Evolutionary conservation across 768 basidiomycete genomes (phyloP).

Genomic region (Candolleomyces eurysporus): DNA sequence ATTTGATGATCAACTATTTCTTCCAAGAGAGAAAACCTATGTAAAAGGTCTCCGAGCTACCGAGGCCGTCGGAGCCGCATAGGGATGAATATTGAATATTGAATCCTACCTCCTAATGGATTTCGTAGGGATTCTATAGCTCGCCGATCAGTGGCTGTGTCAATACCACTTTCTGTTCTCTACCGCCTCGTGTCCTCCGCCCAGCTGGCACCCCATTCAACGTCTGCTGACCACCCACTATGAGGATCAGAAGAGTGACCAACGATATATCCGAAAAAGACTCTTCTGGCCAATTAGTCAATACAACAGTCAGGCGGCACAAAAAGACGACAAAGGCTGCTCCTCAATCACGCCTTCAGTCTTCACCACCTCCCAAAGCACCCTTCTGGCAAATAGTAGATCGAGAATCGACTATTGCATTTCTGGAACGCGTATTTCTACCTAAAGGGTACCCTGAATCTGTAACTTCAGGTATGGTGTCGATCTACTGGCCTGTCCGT

Average conservation of each 20-base stretch:
- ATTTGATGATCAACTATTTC: too few relatives aligned
- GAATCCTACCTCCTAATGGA: too few relatives aligned
- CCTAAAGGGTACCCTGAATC: constrained; percentile 14
- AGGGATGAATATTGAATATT: too few relatives aligned
- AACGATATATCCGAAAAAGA: background rate
- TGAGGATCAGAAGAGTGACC: background rate
- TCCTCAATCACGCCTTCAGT: background rate
- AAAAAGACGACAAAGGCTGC: background rate
- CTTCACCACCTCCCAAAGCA: background rate
- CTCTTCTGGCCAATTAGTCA: background rate
- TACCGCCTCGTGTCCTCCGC: too few relatives aligned
- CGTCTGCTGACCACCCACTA: background rate
- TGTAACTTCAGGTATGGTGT: constrained; percentile 12
- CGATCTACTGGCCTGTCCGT: background rate
- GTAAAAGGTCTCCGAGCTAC: too few relatives aligned
- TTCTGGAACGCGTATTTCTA: constrained; percentile 10
- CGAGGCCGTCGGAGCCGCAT: too few relatives aligned
- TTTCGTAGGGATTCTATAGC: too few relatives aligned
- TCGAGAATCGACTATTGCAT: background rate
- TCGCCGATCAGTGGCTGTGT: too few relatives aligned
- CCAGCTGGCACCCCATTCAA: background rate
- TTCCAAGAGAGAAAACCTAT: too few relatives aligned
- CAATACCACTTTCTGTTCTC: too few relatives aligned
- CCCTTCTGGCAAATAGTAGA: background rate
- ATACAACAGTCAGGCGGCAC: background rate